Conservation (phyloP, 768 basidiomycete species). For the Russula foetens region DNA sequence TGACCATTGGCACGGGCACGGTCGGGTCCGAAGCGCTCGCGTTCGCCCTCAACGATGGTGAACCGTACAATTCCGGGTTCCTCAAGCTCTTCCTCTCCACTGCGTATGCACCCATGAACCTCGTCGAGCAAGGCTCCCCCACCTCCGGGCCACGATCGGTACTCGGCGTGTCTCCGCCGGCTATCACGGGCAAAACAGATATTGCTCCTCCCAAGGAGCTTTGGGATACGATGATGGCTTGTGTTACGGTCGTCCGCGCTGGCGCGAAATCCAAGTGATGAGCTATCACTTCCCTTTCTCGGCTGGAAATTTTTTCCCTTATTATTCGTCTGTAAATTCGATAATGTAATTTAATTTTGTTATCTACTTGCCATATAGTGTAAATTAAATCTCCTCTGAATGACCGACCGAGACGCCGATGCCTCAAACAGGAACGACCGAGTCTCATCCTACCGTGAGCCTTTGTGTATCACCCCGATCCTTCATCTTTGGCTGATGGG, state of each 20-base stretch:
- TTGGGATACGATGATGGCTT: constrained; percentile 28
- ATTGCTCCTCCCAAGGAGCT: constrained; percentile 15
- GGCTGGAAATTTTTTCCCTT: too few relatives aligned
- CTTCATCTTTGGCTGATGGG: neutral
- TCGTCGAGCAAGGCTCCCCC: constrained; percentile 38
- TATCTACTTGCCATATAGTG: too few relatives aligned
- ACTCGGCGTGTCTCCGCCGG: neutral
- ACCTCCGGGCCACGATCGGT: neutral
- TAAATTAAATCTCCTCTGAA: too few relatives aligned
- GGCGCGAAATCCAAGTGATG: neutral
- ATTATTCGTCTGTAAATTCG: neutral
- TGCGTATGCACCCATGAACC: constrained; percentile 38
- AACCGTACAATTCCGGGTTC: constrained; percentile 39
- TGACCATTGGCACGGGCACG: constrained; percentile 32
- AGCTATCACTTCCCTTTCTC: neutral
- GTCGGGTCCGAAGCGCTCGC: constrained; percentile 41
- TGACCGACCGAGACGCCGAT: too few relatives aligned
- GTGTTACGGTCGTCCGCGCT: constrained; percentile 25
- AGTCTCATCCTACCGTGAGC: constrained; percentile 3
- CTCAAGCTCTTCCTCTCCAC: constrained; percentile 53
- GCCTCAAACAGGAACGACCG: neutral
- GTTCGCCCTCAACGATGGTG: constrained; percentile 33
- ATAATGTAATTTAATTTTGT: too few relatives aligned
- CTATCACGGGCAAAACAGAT: neutral
- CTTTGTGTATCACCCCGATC: too few relatives aligned